Evolutionary conservation across 768 basidiomycete species (phyloP), one percentile per base, ranked within the genome.

Genomic region (Mycena galopus): DNA sequence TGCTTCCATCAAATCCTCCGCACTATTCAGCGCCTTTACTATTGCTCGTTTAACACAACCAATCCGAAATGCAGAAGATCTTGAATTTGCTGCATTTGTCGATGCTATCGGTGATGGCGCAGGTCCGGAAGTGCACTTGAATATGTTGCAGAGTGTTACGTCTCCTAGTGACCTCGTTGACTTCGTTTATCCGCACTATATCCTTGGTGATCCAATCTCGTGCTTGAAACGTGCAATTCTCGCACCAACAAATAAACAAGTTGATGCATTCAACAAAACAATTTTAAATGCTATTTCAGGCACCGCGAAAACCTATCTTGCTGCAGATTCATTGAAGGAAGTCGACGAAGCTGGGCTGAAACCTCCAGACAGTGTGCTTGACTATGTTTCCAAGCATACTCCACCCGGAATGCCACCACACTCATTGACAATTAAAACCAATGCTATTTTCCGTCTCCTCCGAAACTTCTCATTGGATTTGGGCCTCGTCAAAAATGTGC

Each of bases 401-500:
- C 75, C 72, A 8, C 16, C 29, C 5, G 78, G 78, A 8, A n/a
- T 79, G 0, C 79, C 78, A 25, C 61, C 73, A 17, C 75, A 81
- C 53, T 47, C 60, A 19, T 68, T 86, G 1, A 63, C 39, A 0
- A 71, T 86, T 16, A 84, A 84, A 73, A 76, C 77, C 2, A 78
- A 79, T 11, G 78, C 75, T 0, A 74, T 85, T 14, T 86, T 79
- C 68, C 71, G 81, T 4, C 73, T 84, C 4, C 71, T 86, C 67
- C 77, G 82, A 44, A 86, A 86, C 76, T 79, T 85, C 33, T 80
- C 83, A 0, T 65, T 82, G 2, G 80, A 84, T 9, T 69, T 72
- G 1, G 84, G 85, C 0, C 71, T 86, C 23, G 85, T 85, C 3
- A 7, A 86, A 73, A 87, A 86, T 75, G 78, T 80, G 0, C 73